Evolutionary conservation across 2,329 filamentous ascomycete species (phyloP).

Genomic region (Aspergillus puulaauensis): DNA sequence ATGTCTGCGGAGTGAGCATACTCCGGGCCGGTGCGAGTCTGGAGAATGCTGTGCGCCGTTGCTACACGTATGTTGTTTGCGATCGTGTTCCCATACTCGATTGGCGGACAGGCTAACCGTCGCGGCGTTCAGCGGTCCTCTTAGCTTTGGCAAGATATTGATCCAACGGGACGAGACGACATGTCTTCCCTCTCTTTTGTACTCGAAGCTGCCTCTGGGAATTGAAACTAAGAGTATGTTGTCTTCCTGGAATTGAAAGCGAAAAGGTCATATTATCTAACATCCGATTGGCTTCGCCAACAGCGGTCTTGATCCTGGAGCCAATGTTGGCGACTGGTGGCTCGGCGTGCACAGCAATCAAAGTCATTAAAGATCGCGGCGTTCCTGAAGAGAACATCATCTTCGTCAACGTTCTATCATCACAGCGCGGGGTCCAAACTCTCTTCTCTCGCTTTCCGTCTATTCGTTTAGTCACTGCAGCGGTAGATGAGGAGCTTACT

Average conservation of each 20-base stretch:
- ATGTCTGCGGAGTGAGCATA: constrained; percentile 34
- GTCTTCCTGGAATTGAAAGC: constrained; percentile 4
- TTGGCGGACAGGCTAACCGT: neutral
- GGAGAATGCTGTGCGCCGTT: constrained; percentile 28
- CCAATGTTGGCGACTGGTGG: constrained; percentile 22
- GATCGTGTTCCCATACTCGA: too few relatives aligned
- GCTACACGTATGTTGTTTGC: constrained; percentile 21
- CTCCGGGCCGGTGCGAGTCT: constrained; percentile 34
- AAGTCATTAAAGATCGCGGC: constrained; percentile 12
- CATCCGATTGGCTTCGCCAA: too few relatives aligned
- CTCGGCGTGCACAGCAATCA: constrained; percentile 17
- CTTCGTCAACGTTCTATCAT: constrained; percentile 31
- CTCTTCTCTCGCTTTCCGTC: constrained; percentile 21
- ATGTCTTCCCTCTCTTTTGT: constrained; percentile 27
- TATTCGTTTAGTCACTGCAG: constrained; percentile 23
- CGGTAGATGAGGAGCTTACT: constrained; percentile 18
- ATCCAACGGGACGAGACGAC: constrained; percentile 36
- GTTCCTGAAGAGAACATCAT: constrained; percentile 27
- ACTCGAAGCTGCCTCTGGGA: constrained; percentile 29
- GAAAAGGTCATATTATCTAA: neutral
- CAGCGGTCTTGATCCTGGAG: constrained; percentile 20
- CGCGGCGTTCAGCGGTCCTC: constrained; percentile 17
- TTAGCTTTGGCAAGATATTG: constrained; percentile 34
- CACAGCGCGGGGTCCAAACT: constrained; percentile 21
- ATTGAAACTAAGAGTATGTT: constrained; percentile 22